These are phyloP conservation scores for Tetracladium marchalianum DNA, from an alignment of 495 filamentous ascomycete genomes.

Conservation along the genomic window DNA sequence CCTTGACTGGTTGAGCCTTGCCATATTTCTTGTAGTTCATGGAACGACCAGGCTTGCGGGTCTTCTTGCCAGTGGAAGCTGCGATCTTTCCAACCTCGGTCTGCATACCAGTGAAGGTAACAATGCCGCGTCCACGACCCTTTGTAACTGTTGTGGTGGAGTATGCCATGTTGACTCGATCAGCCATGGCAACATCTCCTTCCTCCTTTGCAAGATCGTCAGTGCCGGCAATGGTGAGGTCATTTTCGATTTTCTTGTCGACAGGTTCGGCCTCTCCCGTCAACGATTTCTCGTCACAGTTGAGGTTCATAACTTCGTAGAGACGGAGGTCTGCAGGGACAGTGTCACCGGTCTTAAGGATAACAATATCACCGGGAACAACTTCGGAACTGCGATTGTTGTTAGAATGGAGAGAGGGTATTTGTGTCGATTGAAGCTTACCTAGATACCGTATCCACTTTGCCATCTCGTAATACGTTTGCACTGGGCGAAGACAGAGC, in stretches of 20 bases:
- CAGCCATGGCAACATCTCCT: slow-evolving; percentile 48
- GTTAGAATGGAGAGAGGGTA: neutral
- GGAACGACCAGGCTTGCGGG: slow-evolving; percentile 48
- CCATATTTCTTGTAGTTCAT: slow-evolving; percentile 57
- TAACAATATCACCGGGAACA: slow-evolving; percentile 73
- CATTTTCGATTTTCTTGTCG: slow-evolving; percentile 25
- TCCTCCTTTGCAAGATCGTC: slow-evolving; percentile 24
- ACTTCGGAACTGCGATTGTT: slow-evolving; percentile 47
- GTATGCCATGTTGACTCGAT: slow-evolving; percentile 61
- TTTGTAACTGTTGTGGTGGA: slow-evolving; percentile 58
- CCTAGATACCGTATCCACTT: slow-evolving; percentile 51
- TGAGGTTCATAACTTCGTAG: slow-evolving; percentile 71
- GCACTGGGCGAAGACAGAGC: slow-evolving; percentile 73
- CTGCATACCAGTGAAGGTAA: slow-evolving; percentile 63
- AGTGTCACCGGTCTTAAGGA: slow-evolving; percentile 75
- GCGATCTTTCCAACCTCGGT: slow-evolving; percentile 86
- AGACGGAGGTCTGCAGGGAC: slow-evolving; percentile 69
- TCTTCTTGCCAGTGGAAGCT: slow-evolving; percentile 46
- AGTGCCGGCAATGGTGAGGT: slow-evolving; percentile 24
- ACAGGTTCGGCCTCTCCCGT: slow-evolving; percentile 66
- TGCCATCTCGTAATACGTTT: slow-evolving; percentile 63
- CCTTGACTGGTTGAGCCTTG: slow-evolving; percentile 46
- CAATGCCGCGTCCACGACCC: slow-evolving; percentile 57
- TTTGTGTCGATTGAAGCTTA: slow-evolving; percentile 19
- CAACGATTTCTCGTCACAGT: slow-evolving; percentile 58